Base-by-base conservation (phyloP, 2,329 filamentous ascomycete species). In the Phialophora expanda region DNA sequence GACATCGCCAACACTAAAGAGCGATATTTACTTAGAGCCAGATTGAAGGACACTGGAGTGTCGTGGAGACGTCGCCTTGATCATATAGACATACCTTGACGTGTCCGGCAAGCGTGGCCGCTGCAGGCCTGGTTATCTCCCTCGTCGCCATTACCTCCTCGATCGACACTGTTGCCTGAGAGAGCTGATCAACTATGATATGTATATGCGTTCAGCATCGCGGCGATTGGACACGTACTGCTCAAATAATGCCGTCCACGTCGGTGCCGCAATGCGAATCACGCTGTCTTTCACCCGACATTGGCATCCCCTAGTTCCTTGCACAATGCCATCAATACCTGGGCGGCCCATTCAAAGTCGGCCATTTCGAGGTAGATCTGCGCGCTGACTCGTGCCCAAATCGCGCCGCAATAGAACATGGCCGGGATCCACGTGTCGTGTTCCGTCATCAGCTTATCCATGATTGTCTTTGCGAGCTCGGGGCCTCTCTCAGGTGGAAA, bases 301-400 rank as follows among this genome's bases (percentile, higher is more conserved):
- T 17, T 6, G 14, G 34, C 3, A 41, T 41, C 34, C 1, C 34
- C 17, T 41, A 41, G 1, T 6, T 41, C 34, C 6, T 41, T 41
- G 34, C 34, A 41, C 14, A 41, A 7, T 14, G 34, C 34, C n/a
- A n/a, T 17, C 53, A 56, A 56, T 12, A 34, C n/a, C 26, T 34
- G 26, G 20, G 53, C 53, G 22, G 28, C 17, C 17, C 24, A 20
- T 20, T 61, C 85, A 74, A 94, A 96, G 76, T 97, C 92, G 9
- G 82, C 82, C 69, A 88, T 75, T 22, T 91, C 91, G 14, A 97
- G 78, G 75, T 94, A 97, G 0, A 95, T 84, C 81, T 96, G 92
- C 12, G 86, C 91, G 75, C 90, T 92, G 54, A 96, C 73, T 55
- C 93, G 81, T 0, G 84, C 81, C 90, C 90, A 97, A 75, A 88